Evolutionary conservation across 495 filamentous ascomycete species (phyloP), one percentile per base, ranked within the genome.

Genomic region (Aspergillus leporis): DNA sequence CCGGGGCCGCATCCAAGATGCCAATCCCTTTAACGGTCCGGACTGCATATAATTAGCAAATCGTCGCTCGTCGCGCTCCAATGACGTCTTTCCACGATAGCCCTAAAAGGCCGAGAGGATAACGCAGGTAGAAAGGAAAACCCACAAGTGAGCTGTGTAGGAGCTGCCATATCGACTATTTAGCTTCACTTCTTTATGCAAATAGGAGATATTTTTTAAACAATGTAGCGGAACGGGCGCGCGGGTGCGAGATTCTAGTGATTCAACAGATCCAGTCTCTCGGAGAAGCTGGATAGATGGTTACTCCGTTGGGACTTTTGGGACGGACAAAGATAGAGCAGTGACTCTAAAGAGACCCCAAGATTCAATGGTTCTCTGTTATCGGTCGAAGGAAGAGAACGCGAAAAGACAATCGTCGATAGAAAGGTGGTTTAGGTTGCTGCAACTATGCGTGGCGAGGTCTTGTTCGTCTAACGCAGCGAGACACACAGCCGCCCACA

Each of bases 21-120:
- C 93, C 92, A 80, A 98, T 91, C 64, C 86, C 89, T 85, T 97
- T 97, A 76, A 93, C 87, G 73, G 94, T 97, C 70, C 94, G 91
- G 83, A 89, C 86, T 89, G 65, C 53, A 56, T 52, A 49, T 12
- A 56, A 61, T 68, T 56, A 69, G 66, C 66, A 48, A 70, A 54
- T 47, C 43, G 51, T 25, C 48, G 47, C 55, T 25, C 51, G 50
- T 4, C 12, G 18, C 54, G 23, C 18, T 32, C 16, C 21, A 1
- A 12, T n/a, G 8, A 13, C 18, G 21, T 31, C 18, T 32, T 8
- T 31, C 40, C 1, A 14, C 31, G 12, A 22, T 10, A 12, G 47
- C 13, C 9, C 16, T 4, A 28, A 30, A 18, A 49, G 43, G 3
- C 34, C 21, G 30, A 45, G 40, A 30, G n/a, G 51, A 22, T 38